A percentile compares a stretch with the other conserved stretches of the same genome.
Evolutionary conservation across 495 filamentous ascomycete species (phyloP).

Genomic region (Podospora sp.): DNA sequence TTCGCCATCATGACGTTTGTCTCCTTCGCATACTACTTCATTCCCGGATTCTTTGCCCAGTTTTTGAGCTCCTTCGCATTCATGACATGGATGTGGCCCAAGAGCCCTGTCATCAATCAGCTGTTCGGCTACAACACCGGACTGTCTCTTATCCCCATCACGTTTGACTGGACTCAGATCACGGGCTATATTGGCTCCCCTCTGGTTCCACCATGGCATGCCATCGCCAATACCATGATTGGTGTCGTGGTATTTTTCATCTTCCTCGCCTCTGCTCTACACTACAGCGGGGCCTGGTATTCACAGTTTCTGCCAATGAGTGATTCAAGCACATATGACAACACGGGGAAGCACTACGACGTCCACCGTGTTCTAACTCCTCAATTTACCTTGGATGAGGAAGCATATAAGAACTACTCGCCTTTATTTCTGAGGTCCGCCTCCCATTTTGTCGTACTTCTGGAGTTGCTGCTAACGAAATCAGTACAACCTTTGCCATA

Average conservation of each 20-base stretch:
- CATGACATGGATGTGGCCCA: constrained; percentile 61
- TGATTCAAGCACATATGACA: constrained; percentile 63
- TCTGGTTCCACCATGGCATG: constrained; percentile 59
- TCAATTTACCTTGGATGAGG: constrained; percentile 54
- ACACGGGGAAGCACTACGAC: constrained; percentile 60
- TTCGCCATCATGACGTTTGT: constrained; percentile 54
- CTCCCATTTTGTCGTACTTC: not conserved
- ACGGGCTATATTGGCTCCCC: constrained; percentile 61
- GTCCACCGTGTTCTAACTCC: constrained; percentile 55
- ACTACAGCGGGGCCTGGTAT: constrained; percentile 71
- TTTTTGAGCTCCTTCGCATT: constrained; percentile 63
- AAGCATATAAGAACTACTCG: constrained; percentile 61
- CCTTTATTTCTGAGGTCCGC: constrained; percentile 61
- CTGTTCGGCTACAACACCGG: constrained; percentile 68
- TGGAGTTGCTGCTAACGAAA: not conserved
- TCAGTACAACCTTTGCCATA: constrained; percentile 61
- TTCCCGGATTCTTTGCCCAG: constrained; percentile 61
- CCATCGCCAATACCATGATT: constrained; percentile 63
- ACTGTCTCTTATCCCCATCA: constrained; percentile 61
- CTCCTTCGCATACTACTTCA: constrained; percentile 62
- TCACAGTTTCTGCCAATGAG: constrained; percentile 60
- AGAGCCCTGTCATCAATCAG: constrained; percentile 69
- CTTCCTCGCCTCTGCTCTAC: constrained; percentile 50
- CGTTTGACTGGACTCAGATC: constrained; percentile 68
- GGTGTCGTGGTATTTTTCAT: constrained; percentile 61